These are phyloP conservation scores for Toxicodendron radicans DNA, from an alignment of 345 rosid species.

Conservation along the genomic window DNA sequence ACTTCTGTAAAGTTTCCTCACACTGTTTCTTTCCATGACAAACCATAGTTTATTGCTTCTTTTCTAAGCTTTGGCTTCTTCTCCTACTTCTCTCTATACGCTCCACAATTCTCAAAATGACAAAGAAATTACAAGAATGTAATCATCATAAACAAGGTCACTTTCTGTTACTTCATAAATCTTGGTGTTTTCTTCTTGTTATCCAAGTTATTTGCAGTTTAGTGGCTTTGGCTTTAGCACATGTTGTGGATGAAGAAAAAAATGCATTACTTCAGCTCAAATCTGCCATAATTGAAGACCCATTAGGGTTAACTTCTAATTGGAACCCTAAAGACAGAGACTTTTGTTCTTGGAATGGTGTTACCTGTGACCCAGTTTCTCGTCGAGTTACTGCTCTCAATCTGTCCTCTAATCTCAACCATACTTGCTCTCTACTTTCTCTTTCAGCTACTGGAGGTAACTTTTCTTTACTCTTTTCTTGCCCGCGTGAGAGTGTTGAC, in stretches of 20 bases:
- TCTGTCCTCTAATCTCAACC: slow-evolving; percentile 25
- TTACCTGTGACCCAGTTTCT: slow-evolving; percentile 39
- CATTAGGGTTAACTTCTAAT: slow-evolving; percentile 42
- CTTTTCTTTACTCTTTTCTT: slow-evolving; percentile 36
- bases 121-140: neutral
- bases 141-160: neutral
- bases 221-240: slow-evolving; percentile 13
- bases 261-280: slow-evolving; percentile 40
- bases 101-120: slow-evolving; percentile 4
- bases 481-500: slow-evolving; percentile 18
- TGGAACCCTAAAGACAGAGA: slow-evolving; percentile 47
- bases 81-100: neutral
- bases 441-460: slow-evolving; percentile 28
- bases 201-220: slow-evolving; percentile 1
- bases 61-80: neutral
- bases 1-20: neutral
- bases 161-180: neutral
- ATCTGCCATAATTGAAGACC: slow-evolving; percentile 43
- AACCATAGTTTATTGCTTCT: slow-evolving; percentile 4
- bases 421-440: slow-evolving; percentile 29
- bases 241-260: slow-evolving; percentile 26
- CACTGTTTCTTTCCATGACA: neutral
- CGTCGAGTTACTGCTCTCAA: slow-evolving; percentile 38
- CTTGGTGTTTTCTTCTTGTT: neutral
- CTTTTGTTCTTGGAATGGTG: slow-evolving; percentile 47